These are phyloP conservation scores for Linum usitatissimum DNA, from an alignment of 345 rosid genomes.

Conservation along the genomic window DNA sequence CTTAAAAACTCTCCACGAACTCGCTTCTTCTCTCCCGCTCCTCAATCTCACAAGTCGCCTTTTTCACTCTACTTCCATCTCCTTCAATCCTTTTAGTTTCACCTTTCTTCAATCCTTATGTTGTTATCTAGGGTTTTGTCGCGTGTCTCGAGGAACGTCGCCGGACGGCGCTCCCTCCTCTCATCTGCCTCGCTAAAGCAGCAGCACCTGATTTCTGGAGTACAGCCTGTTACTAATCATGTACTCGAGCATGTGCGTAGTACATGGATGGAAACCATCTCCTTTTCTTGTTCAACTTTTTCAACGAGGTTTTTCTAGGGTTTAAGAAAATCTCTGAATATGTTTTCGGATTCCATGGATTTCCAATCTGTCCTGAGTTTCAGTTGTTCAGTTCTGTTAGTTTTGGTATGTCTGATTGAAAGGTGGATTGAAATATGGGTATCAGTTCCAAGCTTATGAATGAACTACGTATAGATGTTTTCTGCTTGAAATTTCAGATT, in stretches of 20 bases:
- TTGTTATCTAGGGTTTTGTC: slow-evolving; percentile 4
- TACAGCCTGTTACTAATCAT: background rate
- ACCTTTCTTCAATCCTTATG: no score
- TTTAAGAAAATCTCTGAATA: background rate
- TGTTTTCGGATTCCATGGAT: background rate
- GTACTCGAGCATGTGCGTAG: background rate
- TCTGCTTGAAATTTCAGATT: no score
- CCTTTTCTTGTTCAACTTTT: background rate
- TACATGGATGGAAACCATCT: no score
- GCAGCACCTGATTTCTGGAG: background rate
- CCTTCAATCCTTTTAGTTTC: background rate
- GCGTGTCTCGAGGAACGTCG: slow-evolving; percentile 1
- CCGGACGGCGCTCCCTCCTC: background rate
- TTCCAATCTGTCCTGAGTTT: background rate
- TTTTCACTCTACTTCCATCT: background rate
- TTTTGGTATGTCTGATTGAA: no score
- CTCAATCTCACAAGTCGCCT: background rate
- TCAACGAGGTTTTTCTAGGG: background rate
- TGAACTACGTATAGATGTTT: no score
- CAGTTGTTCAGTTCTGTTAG: background rate
- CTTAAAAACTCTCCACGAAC: background rate
- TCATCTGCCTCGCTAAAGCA: background rate
- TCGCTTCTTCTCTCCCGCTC: background rate
- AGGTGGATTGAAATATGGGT: no score
- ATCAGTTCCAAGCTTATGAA: no score